These are phyloP conservation scores for Mallotus nudiflorus DNA, from an alignment of 345 rosid genomes.

Conservation along the genomic window DNA sequence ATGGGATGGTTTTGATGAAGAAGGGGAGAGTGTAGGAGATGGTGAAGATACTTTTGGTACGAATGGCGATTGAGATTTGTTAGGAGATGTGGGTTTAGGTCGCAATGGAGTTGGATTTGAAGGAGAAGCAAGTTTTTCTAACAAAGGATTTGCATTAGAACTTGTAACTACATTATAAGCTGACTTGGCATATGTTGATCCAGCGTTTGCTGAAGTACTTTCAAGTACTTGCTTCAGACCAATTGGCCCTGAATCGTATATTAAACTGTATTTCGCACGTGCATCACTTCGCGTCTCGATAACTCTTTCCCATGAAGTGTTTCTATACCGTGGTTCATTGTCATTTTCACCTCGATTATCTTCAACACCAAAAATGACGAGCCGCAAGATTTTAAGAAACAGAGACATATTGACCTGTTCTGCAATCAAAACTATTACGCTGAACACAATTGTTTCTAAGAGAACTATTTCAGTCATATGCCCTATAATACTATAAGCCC, in stretches of 20 bases:
- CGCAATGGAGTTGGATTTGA: no score
- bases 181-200: background rate
- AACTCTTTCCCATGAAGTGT: background rate
- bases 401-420: constrained; percentile 18
- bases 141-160: no score
- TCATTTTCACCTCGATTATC: background rate
- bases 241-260: background rate
- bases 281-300: background rate
- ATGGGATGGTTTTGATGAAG: no score
- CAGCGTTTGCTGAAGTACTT: background rate
- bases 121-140: no score
- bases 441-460: no score
- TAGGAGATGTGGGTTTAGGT: no score
- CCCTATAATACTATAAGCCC: no score
- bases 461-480: no score
- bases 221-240: no score
- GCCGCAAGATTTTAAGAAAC: constrained; percentile 22
- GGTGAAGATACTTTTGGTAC: no score
- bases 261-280: no score
- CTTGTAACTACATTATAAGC: background rate
- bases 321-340: background rate
- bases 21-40: background rate
- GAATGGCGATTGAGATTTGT: no score
- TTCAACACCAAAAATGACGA: constrained; percentile 25
- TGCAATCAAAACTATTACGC: constrained; percentile 8